A percentile compares a stretch with the other conserved stretches of the same genome.
These are phyloP conservation scores for Fragilariopsis cylindrus DNA, from an alignment of 108 stramenopile species.

Conservation along the genomic window DNA sequence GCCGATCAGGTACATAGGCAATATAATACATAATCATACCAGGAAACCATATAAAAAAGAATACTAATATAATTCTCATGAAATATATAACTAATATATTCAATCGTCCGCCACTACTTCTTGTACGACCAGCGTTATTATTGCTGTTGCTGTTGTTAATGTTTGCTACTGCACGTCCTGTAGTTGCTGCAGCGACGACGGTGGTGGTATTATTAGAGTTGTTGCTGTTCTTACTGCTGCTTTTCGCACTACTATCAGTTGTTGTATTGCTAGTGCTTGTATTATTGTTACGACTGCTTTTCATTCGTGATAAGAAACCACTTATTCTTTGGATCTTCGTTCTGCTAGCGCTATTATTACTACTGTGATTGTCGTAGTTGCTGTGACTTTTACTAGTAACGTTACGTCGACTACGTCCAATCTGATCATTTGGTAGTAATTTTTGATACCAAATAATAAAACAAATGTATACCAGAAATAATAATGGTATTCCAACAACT, in stretches of 20 bases:
- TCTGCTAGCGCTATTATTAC: not conserved
- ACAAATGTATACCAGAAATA: constrained; percentile 1
- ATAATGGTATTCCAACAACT: not conserved
- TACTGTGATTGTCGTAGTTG: not conserved
- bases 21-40: constrained; percentile 17
- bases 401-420: not conserved
- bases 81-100: constrained; percentile 3
- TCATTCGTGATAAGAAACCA: no score
- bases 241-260: no score
- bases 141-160: not conserved
- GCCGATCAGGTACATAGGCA: not conserved
- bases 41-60: constrained; percentile 5
- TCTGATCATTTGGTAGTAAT: not conserved
- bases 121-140: not conserved
- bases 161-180: no score
- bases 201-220: no score
- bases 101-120: not conserved
- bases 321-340: no score
- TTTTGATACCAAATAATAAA: not conserved
- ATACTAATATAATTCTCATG: constrained; percentile 2
- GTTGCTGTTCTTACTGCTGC: no score
- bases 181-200: no score
- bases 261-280: no score
- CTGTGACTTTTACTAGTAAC: not conserved
- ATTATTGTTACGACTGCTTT: no score